Conservation (phyloP, 1,284 basidiomycete species). For the Earliella scabrosa region DNA sequence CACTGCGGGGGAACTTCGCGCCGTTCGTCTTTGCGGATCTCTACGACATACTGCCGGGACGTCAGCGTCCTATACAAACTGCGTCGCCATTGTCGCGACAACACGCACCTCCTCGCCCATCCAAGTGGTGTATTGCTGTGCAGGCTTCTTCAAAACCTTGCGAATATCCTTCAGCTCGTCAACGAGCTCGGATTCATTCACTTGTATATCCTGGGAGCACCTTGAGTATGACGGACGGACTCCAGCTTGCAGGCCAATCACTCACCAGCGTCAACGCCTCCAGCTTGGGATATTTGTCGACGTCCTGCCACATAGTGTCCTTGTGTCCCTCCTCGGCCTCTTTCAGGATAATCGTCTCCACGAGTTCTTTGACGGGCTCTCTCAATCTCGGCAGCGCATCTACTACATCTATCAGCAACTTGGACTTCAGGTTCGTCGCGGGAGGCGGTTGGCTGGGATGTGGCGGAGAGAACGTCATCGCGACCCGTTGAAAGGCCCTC, state of each 20-base stretch:
- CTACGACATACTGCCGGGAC: slow-evolving; percentile 83
- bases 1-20: slow-evolving; percentile 78
- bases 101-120: slow-evolving; percentile 69
- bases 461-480: slow-evolving; percentile 56
- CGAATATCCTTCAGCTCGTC: slow-evolving; percentile 80
- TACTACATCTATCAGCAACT: slow-evolving; percentile 75
- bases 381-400: slow-evolving; percentile 70
- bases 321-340: slow-evolving; percentile 74
- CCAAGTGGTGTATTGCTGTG: slow-evolving; percentile 75
- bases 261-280: slow-evolving; percentile 51
- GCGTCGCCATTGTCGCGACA: no score
- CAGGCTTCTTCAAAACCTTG: slow-evolving; percentile 75
- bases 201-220: slow-evolving; percentile 50
- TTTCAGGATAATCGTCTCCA: slow-evolving; percentile 65
- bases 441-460: slow-evolving; percentile 35
- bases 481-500: slow-evolving; percentile 77
- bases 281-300: slow-evolving; percentile 72
- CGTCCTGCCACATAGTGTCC: slow-evolving; percentile 76
- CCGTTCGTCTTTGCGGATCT: slow-evolving; percentile 77
- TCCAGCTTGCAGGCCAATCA: slow-evolving; percentile 18
- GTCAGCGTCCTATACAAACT: no score
- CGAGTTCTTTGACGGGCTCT: slow-evolving; percentile 57
- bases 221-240: no score
- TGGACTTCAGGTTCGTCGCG: slow-evolving; percentile 63
- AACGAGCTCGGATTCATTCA: slow-evolving; percentile 73